Evolutionary conservation across 139 green algal genomes (phyloP), one percentile per base, ranked within the genome.

Genomic region (Pseudopediastrum boryanum): DNA sequence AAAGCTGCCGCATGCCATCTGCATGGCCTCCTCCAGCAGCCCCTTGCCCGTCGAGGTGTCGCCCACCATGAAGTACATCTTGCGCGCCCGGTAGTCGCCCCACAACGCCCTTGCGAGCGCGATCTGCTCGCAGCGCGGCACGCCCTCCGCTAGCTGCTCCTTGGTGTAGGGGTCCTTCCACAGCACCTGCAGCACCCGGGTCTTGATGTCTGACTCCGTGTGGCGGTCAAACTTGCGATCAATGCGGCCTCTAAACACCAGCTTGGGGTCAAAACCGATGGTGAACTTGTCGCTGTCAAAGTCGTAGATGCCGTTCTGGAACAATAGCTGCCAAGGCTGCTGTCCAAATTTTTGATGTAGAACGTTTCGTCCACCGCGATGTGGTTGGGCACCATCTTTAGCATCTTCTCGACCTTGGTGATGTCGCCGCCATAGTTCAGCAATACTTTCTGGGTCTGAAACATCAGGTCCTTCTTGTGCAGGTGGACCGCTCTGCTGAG

Each of bases 221-320:
- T 43, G 39, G 63, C 63, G 63, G 35, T 71, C 63, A 71, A 71
- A 71, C 19, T 71, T 48, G 31, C 63, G 63, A 39, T 71, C 35
- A 23, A 71, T 71, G 31, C 63, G 29, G 23, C 63, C 63, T 21
- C 38, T 39, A 71, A 71, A 71, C 23, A 71, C 63, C 31, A 71
- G n/a, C 31, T 46, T n/a, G 27, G 27, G 36, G 63, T 71, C 63
- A 50, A 71, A 71, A 23, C 63, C 27, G 35, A 39, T 38, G n/a
- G 63, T 71, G 63, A 71, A 71, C 16, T 21, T 71, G 63, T 71
- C 63, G 50, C 16, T 51, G 63, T 71, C 35, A 50, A 71, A 71
- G 16, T 71, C 63, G 27, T 71, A 71, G n/a, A 71, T 50, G 63
- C 63, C 63, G 39, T 71, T 21, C 27, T n/a, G 6, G 29, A 71